Base-by-base conservation (phyloP, 1,284 basidiomycete genomes). In the Moesziomyces globuligerus region DNA sequence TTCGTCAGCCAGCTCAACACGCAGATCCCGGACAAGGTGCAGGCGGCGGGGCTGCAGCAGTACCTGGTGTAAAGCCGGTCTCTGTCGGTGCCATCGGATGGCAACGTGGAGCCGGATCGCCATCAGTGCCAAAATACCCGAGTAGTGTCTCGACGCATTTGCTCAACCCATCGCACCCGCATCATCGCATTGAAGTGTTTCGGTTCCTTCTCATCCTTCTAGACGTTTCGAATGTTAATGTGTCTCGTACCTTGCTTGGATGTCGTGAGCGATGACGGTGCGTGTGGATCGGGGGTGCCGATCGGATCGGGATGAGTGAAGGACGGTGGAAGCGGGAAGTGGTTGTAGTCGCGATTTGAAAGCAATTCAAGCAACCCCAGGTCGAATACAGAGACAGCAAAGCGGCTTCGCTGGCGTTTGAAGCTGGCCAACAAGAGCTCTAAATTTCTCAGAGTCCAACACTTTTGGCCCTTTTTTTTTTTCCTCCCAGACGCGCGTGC, bases 1-100 rank as follows among this genome's bases (percentile, higher is more conserved):
- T 87, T 98, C 46, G 85, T 98, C 61, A 86, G 86, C 40, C 88
- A 88, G 66, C 85, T 99, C 81, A 91, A 90, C 80, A 85, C 84
- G 32, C 87, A 91, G 83, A 86, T 89, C 48, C 89, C 91, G 28
- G 88, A 85, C 32, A 91, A 90, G 83, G 86, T 94, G 39, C 88
- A 89, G 81, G 89, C 89, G 11, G 87, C 89, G 2, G 91, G 91
- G 36, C 84, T 94, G 73, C 72, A 75, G 49, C 70, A 75, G 52
- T 84, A 81, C 73, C 68, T 82, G 32, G 78, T 81, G 37, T 82
- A 64, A 75, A 32, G n/a, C n/a, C n/a, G n/a, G n/a, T n/a, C n/a
- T n/a, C n/a, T n/a, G n/a, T n/a, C n/a, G n/a, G n/a, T n/a, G n/a
- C n/a, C n/a, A n/a, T n/a, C n/a, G n/a, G n/a, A n/a, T n/a, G n/a